Conservation (phyloP, 352 stramenopile genomes). For the Pythium plurisporium region DNA sequence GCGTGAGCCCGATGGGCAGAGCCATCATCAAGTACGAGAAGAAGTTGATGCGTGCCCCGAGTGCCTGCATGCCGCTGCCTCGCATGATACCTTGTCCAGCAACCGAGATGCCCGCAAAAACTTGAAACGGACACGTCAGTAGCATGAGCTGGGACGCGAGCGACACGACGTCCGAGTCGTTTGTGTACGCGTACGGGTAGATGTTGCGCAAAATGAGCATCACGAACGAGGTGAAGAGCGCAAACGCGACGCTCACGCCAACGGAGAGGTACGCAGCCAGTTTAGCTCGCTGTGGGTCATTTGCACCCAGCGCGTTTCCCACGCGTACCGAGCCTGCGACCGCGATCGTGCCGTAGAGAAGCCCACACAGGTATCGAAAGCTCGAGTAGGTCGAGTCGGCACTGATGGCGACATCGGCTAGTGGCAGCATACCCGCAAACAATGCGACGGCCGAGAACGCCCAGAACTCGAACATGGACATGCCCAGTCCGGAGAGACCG, state of each 20-base stretch:
- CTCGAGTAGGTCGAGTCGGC: slow-evolving; percentile 80
- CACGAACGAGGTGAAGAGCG: slow-evolving; percentile 43
- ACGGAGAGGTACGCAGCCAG: slow-evolving; percentile 63
- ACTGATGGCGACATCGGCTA: slow-evolving; percentile 77
- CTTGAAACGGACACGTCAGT: slow-evolving; percentile 68
- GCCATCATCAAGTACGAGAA: slow-evolving; percentile 78
- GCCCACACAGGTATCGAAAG: slow-evolving; percentile 57
- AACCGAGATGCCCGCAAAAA: slow-evolving; percentile 73
- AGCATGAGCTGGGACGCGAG: slow-evolving; percentile 61
- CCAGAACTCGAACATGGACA: slow-evolving; percentile 87
- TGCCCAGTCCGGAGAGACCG: slow-evolving; percentile 73
- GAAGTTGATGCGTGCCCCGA: slow-evolving; percentile 84
- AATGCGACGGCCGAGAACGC: slow-evolving; percentile 76
- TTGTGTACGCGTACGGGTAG: slow-evolving; percentile 66
- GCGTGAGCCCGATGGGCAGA: slow-evolving; percentile 67
- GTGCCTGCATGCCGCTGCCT: slow-evolving; percentile 70
- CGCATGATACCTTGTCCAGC: slow-evolving; percentile 78
- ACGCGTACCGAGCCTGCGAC: slow-evolving; percentile 77
- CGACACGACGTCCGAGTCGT: slow-evolving; percentile 41
- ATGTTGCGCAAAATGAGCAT: slow-evolving; percentile 50
- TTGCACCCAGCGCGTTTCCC: slow-evolving; percentile 81
- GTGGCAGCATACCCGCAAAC: slow-evolving; percentile 65
- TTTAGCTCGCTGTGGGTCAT: slow-evolving; percentile 68
- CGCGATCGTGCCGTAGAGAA: slow-evolving; percentile 66
- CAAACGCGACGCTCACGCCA: slow-evolving; percentile 33